A percentile compares a stretch with the other conserved stretches of the same genome.
Conservation (phyloP, 371 early-diverging fungal species). For the Aphelidium insulamus region DNA sequence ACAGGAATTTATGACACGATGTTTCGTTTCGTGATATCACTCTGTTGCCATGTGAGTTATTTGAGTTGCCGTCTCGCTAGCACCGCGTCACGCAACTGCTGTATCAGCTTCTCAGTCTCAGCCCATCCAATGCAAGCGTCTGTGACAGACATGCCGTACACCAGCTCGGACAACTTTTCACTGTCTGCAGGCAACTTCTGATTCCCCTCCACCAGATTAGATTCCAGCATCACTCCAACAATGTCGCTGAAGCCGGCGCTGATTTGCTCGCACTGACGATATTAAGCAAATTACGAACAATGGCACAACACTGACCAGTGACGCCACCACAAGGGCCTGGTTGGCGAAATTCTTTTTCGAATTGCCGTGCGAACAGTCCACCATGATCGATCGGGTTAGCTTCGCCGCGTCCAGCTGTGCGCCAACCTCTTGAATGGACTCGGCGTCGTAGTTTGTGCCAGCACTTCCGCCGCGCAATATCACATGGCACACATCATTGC, state of each 20-base stretch:
- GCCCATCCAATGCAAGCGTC: conserved; percentile 65
- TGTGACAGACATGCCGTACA: conserved; percentile 49
- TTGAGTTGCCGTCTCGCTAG: conserved; percentile 24
- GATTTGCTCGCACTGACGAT: conserved; percentile 8
- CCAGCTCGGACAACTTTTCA: conserved; percentile 19
- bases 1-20: no score
- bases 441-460: conserved; percentile 62
- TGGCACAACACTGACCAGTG: conserved; percentile 9
- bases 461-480: conserved; percentile 55
- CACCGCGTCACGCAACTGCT: conserved; percentile 36
- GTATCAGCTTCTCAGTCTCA: conserved; percentile 36
- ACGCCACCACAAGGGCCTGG: conserved; percentile 35
- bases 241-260: conserved; percentile 13
- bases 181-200: conserved; percentile 38
- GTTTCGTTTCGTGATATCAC: no score
- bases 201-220: conserved; percentile 48
- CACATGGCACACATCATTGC: conserved; percentile 39
- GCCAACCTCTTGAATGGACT: conserved; percentile 24
- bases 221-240: conserved; percentile 65
- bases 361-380: conserved; percentile 72
- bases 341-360: conserved; percentile 44
- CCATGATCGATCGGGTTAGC: conserved; percentile 36
- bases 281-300: conserved; percentile 5
- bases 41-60: no score
- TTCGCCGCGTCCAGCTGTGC: conserved; percentile 30